Percentiles rank a stretch among this genome's conserved stretches.
Conservation (phyloP, 495 filamentous ascomycete species). For the Podospora comata region DNA sequence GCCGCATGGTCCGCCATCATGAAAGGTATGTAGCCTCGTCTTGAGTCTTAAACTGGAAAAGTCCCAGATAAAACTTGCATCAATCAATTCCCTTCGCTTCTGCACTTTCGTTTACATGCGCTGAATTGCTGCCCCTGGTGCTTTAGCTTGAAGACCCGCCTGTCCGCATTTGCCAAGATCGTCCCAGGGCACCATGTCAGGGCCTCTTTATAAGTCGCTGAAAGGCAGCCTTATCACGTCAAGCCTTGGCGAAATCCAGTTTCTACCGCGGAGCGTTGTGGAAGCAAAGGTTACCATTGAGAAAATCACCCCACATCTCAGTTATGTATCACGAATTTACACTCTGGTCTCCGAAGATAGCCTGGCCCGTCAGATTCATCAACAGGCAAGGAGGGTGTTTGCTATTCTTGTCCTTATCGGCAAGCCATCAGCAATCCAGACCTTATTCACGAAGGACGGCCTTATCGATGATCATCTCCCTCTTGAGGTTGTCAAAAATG, state of each 20-base stretch:
- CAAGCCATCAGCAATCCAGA: slow-evolving; percentile 1
- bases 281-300: background rate
- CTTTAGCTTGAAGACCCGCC: background rate
- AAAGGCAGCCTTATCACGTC: background rate
- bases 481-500: background rate
- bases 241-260: background rate
- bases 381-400: slow-evolving; percentile 13
- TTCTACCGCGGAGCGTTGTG: background rate
- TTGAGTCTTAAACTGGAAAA: background rate
- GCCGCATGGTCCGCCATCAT: background rate
- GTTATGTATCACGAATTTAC: background rate
- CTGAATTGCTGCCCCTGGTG: background rate
- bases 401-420: slow-evolving; percentile 13
- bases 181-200: background rate
- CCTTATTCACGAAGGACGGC: slow-evolving; percentile 7
- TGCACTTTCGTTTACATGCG: background rate
- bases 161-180: background rate
- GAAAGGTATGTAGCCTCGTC: background rate
- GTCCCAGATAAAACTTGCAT: background rate
- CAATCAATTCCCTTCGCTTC: background rate
- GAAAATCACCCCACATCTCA: background rate
- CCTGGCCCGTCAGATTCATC: background rate
- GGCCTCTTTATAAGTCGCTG: background rate
- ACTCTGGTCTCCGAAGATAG: background rate
- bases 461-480: slow-evolving; percentile 16